phyloP scores from a whole-genome alignment of 2,329 filamentous ascomycete genomes.

The Botryotinia convoluta region DNA sequence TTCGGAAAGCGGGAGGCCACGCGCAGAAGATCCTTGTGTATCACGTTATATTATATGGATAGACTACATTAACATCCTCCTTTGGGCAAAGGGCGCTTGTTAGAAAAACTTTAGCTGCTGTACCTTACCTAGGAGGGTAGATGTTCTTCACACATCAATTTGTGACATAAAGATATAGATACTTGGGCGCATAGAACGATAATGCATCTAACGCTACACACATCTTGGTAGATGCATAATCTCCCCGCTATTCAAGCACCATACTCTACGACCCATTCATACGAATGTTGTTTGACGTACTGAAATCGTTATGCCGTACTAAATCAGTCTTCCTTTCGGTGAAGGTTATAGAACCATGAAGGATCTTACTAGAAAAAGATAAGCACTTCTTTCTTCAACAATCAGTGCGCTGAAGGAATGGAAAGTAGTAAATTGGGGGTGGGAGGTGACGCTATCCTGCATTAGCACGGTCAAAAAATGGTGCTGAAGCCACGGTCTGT shows the following conservation, averaged over 20 bases:
- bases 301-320: not conserved
- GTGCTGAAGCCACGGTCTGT: conserved; percentile 9
- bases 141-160: conserved; percentile 10
- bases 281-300: not conserved
- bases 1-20: conserved; percentile 34
- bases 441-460: conserved; percentile 17
- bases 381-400: not conserved
- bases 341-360: not conserved
- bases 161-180: not conserved
- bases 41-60: conserved; percentile 31
- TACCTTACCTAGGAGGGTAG: conserved; percentile 4
- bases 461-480: conserved; percentile 2
- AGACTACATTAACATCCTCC: conserved; percentile 7
- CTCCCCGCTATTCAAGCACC: not conserved
- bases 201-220: conserved; percentile 10
- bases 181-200: conserved; percentile 13
- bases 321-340: not conserved
- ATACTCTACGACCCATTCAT: not conserved
- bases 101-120: conserved; percentile 4
- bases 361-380: not conserved
- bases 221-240: conserved; percentile 16
- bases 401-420: conserved; percentile 9
- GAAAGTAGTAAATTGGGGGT: not conserved
- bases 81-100: conserved; percentile 17
- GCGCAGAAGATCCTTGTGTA: conserved; percentile 27